phyloP scores from a whole-genome alignment of 176 grass and related monocot genomes.

The Triticum aestivum region IWGSC_CS_RefSeq_v2.1 NC_057808.1:367689397-367689896 shows the following conservation, averaged over 20 bases:
- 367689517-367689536: slow-evolving; percentile 13
- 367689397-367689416: not conserved
- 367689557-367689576: not conserved
- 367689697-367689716: not conserved
- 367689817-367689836: not conserved
- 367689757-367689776: not conserved
- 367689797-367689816: not conserved
- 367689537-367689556: not conserved
- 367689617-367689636: not conserved
- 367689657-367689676: not conserved
- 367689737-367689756: not conserved
- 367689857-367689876: too few relatives aligned
- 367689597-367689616: not conserved
- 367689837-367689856: not conserved
- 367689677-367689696: not conserved
- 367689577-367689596: not conserved
- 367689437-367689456: not conserved
- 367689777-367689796: not conserved
- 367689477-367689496: not conserved
- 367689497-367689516: not conserved
- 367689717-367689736: not conserved
- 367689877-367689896: too few relatives aligned
- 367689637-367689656: not conserved
- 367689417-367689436: not conserved
- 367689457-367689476: not conserved